Evolutionary conservation across 345 rosid species (phyloP).

Genomic region (Nasturtium officinale): DNA sequence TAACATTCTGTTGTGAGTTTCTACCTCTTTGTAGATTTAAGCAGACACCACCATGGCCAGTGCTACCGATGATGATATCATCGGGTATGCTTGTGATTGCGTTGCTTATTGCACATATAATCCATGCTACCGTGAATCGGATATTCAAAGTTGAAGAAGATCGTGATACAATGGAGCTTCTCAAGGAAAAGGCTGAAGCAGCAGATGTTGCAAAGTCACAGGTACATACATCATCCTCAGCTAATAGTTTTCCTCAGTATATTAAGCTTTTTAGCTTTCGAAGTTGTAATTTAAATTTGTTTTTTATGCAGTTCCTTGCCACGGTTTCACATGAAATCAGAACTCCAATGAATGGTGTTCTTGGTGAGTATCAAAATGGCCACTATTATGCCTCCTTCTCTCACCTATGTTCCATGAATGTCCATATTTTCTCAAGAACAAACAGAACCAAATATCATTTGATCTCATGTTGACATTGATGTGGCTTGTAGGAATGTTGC

Average conservation of each 20-base stretch:
- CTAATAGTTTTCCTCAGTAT: constrained; percentile 9
- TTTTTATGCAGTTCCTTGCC: constrained; percentile 82
- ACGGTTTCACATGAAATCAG: constrained; percentile 98
- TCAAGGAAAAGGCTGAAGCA: constrained; percentile 80
- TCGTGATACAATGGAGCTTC: constrained; percentile 69
- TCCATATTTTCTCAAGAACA: constrained; percentile 1
- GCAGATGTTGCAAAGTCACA: constrained; percentile 98
- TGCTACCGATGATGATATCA: constrained; percentile 64
- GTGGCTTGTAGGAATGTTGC: constrained; percentile 75
- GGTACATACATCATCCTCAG: constrained; percentile 47
- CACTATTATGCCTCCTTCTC: background rate
- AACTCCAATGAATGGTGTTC: constrained; percentile 98
- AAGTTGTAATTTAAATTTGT: constrained; percentile 26
- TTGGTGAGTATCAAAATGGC: constrained; percentile 61
- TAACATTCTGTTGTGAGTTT: constrained; percentile 29
- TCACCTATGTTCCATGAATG: background rate
- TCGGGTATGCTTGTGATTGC: constrained; percentile 77
- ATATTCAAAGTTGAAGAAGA: constrained; percentile 92
- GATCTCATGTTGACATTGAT: constrained; percentile 31
- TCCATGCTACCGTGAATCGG: constrained; percentile 78
- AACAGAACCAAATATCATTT: constrained; percentile 6
- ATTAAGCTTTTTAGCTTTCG: constrained; percentile 17
- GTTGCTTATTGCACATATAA: constrained; percentile 71
- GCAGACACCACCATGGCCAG: constrained; percentile 83
- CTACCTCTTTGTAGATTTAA: constrained; percentile 62